phyloP scores from a whole-genome alignment of 2,329 filamentous ascomycete species.

The Paecilomyces fulvus region DNA sequence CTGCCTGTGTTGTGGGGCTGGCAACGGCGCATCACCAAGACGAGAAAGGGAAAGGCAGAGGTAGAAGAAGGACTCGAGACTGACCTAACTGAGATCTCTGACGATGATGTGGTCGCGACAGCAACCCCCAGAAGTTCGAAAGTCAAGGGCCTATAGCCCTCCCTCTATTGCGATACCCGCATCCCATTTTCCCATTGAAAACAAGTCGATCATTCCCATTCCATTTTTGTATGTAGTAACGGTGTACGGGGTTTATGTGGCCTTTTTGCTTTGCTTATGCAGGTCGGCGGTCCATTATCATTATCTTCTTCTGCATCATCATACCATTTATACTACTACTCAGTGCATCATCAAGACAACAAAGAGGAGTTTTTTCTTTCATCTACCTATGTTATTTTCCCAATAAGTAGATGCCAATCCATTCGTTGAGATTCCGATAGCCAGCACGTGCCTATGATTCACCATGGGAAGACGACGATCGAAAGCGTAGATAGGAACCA shows the following conservation, averaged over 20 bases:
- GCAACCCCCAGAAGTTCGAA: slow-evolving; percentile 11
- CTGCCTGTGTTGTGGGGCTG: slow-evolving; percentile 88
- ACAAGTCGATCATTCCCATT: not conserved
- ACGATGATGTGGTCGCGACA: slow-evolving; percentile 16
- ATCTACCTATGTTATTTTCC: not conserved
- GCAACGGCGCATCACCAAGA: slow-evolving; percentile 59
- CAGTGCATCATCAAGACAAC: not conserved
- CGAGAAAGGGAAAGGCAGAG: slow-evolving; percentile 52
- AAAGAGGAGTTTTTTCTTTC: not conserved
- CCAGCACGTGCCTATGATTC: too few relatives aligned
- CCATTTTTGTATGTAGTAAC: not conserved
- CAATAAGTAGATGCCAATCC: not conserved
- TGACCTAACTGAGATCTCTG: slow-evolving; percentile 23
- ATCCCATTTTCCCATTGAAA: not conserved
- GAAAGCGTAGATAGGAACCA: not conserved
- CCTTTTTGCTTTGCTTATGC: not conserved
- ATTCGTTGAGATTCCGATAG: not conserved
- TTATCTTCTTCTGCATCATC: not conserved
- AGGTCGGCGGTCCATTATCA: not conserved
- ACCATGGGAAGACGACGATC: not conserved
- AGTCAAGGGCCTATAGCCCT: slow-evolving; percentile 21
- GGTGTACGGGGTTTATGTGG: not conserved
- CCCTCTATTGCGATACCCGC: not conserved
- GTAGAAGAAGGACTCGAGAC: slow-evolving; percentile 52
- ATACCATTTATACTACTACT: not conserved